phyloP scores from a whole-genome alignment of 306 rosid genomes.

The Acacia crassicarpa region DNA sequence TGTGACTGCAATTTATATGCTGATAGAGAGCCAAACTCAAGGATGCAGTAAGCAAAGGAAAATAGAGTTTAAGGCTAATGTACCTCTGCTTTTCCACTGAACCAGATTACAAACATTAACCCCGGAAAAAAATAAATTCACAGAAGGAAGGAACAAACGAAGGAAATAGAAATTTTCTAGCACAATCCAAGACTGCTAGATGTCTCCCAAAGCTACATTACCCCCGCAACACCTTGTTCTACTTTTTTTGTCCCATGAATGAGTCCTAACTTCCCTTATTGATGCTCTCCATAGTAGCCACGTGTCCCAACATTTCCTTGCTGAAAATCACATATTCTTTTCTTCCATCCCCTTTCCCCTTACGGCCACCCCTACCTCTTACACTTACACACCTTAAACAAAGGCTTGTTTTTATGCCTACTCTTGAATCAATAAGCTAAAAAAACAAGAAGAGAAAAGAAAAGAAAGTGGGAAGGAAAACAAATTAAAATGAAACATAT shows the following conservation, averaged over 20 bases:
- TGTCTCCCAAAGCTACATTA: neutral
- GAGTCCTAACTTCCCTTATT: neutral
- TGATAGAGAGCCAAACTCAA: neutral
- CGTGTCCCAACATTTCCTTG: neutral
- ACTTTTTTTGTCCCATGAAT: neutral
- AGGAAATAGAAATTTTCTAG: neutral
- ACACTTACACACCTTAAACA: neutral
- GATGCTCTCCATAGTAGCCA: neutral
- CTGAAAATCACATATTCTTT: neutral
- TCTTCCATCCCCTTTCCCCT: neutral
- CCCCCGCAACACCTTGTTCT: neutral
- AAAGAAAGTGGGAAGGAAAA: neutral
- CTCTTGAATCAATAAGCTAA: neutral
- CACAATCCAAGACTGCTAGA: neutral
- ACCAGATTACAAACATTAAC: neutral
- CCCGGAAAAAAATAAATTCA: neutral
- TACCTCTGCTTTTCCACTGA: neutral
- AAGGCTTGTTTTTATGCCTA: neutral
- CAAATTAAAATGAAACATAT: constrained; percentile 22
- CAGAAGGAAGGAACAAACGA: neutral
- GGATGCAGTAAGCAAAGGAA: neutral
- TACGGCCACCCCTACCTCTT: neutral
- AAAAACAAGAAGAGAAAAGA: neutral
- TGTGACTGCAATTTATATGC: neutral
- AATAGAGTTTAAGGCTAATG: neutral